phyloP scores from a whole-genome alignment of 352 stramenopile species.

The Pythium chondricola region DNA sequence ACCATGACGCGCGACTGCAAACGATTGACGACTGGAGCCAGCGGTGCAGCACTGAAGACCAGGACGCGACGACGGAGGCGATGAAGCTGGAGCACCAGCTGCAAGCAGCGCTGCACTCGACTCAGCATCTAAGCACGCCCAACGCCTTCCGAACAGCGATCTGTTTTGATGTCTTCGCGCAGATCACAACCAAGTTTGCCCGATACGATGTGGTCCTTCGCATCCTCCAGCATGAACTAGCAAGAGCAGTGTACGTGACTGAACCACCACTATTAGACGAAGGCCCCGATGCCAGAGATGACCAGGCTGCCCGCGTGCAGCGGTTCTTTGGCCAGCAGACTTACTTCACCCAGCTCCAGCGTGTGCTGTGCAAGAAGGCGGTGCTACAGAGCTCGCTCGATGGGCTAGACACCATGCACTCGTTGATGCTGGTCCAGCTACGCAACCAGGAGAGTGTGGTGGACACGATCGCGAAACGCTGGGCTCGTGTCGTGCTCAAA shows the following conservation, averaged over 20 bases:
- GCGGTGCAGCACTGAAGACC: conserved; percentile 7
- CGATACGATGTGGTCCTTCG: conserved; percentile 41
- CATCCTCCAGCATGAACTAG: conserved; percentile 28
- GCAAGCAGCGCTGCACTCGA: conserved; percentile 37
- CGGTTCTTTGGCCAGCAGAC: conserved; percentile 27
- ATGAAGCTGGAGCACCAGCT: conserved; percentile 41
- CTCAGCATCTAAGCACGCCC: conserved; percentile 40
- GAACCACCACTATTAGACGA: background rate
- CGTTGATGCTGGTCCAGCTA: conserved; percentile 50
- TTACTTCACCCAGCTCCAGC: conserved; percentile 52
- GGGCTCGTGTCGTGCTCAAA: conserved; percentile 37
- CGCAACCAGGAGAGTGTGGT: conserved; percentile 61
- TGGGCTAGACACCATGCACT: conserved; percentile 22
- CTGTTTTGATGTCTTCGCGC: conserved; percentile 42
- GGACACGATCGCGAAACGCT: conserved; percentile 45
- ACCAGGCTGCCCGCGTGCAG: conserved; percentile 11
- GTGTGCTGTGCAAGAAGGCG: conserved; percentile 30
- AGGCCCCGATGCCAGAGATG: background rate
- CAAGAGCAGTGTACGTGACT: conserved; percentile 37
- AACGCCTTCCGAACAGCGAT: conserved; percentile 57
- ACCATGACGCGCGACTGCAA: background rate
- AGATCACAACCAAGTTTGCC: conserved; percentile 36
- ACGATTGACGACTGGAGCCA: conserved; percentile 11
- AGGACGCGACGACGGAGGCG: conserved; percentile 5
- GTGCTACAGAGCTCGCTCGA: conserved; percentile 36